Conservation (phyloP, 2,329 filamentous ascomycete species). For the Sporothrix phasma region DNA sequence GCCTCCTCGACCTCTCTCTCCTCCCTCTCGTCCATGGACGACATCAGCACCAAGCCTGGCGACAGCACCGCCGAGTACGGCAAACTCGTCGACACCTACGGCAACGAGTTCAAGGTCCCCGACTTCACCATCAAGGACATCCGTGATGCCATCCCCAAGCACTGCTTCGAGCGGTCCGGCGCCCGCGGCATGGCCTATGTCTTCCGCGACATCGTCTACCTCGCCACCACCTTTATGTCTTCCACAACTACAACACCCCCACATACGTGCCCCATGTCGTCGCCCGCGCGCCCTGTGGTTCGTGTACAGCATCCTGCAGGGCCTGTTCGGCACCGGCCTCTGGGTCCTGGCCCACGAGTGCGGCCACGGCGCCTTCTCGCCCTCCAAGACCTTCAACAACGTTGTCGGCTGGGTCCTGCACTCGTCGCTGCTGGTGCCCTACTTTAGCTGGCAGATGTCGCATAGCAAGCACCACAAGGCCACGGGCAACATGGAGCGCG, state of each 20-base stretch:
- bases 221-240: conserved; percentile 70
- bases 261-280: conserved; percentile 65
- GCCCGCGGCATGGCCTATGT: conserved; percentile 71
- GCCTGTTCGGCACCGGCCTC: conserved; percentile 82
- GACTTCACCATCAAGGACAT: conserved; percentile 98
- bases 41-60: conserved; percentile 44
- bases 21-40: conserved; percentile 65
- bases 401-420: conserved; percentile 85
- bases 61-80: conserved; percentile 40
- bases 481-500: conserved; percentile 90
- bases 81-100: conserved; percentile 80
- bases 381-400: conserved; percentile 86
- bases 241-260: conserved; percentile 81
- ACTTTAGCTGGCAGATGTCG: conserved; percentile 99
- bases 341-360: conserved; percentile 99
- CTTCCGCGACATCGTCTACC: conserved; percentile 62
- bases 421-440: conserved; percentile 76
- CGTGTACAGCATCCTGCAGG: conserved; percentile 70
- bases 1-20: conserved; percentile 87
- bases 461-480: conserved; percentile 99
- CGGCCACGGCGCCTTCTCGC: conserved; percentile 91
- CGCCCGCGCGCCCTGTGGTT: conserved; percentile 54
- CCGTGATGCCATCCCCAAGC: conserved; percentile 90
- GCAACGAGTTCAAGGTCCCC: conserved; percentile 86
- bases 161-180: conserved; percentile 87